phyloP scores from a whole-genome alignment of 176 grass and related monocot species.

The Triticum monococcum region DNA sequence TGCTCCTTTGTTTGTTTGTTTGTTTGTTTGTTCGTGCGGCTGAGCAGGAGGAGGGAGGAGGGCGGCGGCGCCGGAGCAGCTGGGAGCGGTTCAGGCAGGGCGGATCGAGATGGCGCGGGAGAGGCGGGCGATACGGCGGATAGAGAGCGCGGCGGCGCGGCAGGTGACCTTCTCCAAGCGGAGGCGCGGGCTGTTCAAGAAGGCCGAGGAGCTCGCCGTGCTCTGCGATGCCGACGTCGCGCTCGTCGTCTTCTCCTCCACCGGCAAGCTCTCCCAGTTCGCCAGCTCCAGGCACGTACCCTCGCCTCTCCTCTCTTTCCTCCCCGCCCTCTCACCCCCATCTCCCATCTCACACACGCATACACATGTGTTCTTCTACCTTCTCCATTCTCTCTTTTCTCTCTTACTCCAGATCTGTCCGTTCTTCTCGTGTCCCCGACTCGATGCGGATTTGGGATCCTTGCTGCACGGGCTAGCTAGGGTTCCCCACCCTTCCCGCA shows the following conservation, averaged over 20 bases:
- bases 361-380: not conserved
- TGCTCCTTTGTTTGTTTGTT: no score
- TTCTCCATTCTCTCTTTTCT: not conserved
- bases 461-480: conserved; percentile 10
- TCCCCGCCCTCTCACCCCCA: not conserved
- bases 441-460: conserved; percentile 19
- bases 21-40: not conserved
- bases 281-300: conserved; percentile 69
- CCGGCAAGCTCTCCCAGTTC: conserved; percentile 93
- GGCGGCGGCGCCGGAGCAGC: not conserved
- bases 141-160: conserved; percentile 80
- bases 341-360: not conserved
- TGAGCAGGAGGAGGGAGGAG: not conserved
- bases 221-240: conserved; percentile 92
- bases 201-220: conserved; percentile 87
- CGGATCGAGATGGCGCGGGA: conserved; percentile 65
- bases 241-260: conserved; percentile 86
- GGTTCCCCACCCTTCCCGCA: not conserved
- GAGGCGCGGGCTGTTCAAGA: conserved; percentile 87
- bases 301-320: not conserved
- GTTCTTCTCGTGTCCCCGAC: not conserved
- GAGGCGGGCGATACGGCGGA: conserved; percentile 72
- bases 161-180: conserved; percentile 97
- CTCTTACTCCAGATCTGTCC: conserved; percentile 18
- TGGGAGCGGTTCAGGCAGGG: not conserved